Base-by-base conservation (phyloP, 108 stramenopile species). In the Cyclostephanos tholiformis region DNA sequence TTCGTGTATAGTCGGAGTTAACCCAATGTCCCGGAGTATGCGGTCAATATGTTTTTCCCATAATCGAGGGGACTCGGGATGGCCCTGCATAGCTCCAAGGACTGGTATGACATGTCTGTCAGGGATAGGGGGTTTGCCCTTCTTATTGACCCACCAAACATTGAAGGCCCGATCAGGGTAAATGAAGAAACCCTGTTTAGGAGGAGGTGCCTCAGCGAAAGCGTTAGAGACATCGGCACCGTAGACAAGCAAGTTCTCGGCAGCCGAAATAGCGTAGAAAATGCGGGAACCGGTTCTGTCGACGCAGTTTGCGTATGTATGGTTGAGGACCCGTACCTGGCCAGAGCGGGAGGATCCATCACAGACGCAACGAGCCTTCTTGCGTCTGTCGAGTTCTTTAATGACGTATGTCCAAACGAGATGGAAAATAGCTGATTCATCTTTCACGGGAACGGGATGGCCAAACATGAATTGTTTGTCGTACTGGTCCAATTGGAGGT, bases 181-280 rank as follows among this genome's bases (percentile, higher is more conserved):
- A 36, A 86, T 58, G 63, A 53, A 84, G 27, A 49, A 46, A 5
- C 67, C 78, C 32, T 27, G 36, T 65, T 32, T 32, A 32, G 32
- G 32, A 4, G 32, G 32, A 4, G 32, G 32, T 2, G 32, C 32
- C 4, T 32, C 49, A 16, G 72, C 73, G 29, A 72, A 79, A 11
- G 77, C 77, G 56, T 83, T 71, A 2, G 27, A 30, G 19, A 76
- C 72, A 59, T 85, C 84, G 23, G 56, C 70, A 23, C 55, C 72
- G 25, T 25, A 48, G 12, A 71, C 46, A 11, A 32, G 4, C 3
- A 32, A 4, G 32, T 32, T 32, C 4, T 32, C 32, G 4, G 3
- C 32, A 4, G 32, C 25, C n/a, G 17, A 44, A 8, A 29, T 62
- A 51, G 79, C 75, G 14, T 29, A 79, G 35, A 69, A 75, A 2